Percentiles rank a stretch among this genome's conserved stretches.
Conservation (phyloP, 345 rosid genomes). For the Arabis alpina region DNA sequence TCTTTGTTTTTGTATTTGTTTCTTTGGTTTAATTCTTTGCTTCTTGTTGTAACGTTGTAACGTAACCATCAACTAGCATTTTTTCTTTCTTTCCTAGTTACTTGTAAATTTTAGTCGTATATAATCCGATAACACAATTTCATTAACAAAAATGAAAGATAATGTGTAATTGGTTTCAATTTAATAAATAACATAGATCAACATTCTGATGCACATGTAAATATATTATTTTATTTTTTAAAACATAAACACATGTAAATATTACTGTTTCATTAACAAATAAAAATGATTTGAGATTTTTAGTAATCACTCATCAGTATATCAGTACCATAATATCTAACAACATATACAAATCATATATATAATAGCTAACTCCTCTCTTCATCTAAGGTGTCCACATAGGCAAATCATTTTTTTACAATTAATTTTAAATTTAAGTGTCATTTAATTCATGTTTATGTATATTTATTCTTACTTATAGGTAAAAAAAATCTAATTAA, state of each 20-base stretch:
- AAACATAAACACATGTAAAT: not conserved
- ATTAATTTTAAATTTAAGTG: no score
- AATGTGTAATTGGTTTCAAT: not conserved
- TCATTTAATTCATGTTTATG: no score
- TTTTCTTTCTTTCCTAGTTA: not conserved
- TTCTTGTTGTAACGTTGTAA: conserved; percentile 22
- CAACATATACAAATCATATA: conserved; percentile 3
- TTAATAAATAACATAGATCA: not conserved
- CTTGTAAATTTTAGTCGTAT: conserved; percentile 4
- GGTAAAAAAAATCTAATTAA: no score
- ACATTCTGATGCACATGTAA: not conserved
- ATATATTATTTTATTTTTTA: no score
- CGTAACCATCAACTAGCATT: conserved; percentile 4
- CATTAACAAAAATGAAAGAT: not conserved
- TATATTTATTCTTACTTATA: no score
- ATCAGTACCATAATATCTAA: not conserved
- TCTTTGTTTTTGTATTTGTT: not conserved
- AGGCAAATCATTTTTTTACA: no score
- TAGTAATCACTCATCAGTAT: conserved; percentile 9
- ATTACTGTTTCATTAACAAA: conserved; percentile 5
- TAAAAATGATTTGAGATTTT: not conserved
- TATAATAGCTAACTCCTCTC: no score
- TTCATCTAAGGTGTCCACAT: no score
- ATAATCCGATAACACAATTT: conserved; percentile 1
- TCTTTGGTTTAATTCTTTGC: conserved; percentile 34